Base-by-base conservation (phyloP, 2,329 filamentous ascomycete species). In the Aureobasidium melanogenum region DNA sequence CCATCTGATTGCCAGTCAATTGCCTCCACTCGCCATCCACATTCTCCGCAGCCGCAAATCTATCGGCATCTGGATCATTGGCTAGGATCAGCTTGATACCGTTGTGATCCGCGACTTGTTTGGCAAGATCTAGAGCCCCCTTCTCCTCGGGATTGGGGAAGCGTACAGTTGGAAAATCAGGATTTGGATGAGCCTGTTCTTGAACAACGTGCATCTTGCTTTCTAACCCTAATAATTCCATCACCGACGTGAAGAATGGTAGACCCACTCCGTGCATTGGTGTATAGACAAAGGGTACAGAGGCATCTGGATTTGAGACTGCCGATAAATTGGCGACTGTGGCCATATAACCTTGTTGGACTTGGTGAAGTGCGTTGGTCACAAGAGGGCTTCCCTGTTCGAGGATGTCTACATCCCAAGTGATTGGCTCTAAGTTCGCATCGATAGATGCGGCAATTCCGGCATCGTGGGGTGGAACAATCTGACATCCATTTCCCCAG, bases 111-210 rank as follows among this genome's bases (percentile, higher is more conserved):
- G 84, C 84, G 3, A 79, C 79, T 63, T 77, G 68, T 54, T 84
- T 82, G 1, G 84, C 81, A 36, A 86, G 74, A 66, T 85, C 79
- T 14, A 87, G 72, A 2, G 84, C 83, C 7, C 84, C 84, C 61
- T 80, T 79, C 67, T 87, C 84, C 68, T 87, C 84, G 0, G 84
- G 84, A 65, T 87, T 87, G 0, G 84, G 84, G 64, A 86, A 87
- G 28, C 79, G 78, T 15, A 87, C 82, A 0, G 84, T 87, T 0
- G 84, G 82, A 60, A 87, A 87, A 61, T 85, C 78, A 0, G 84
- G 83, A 67, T 87, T 78, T 6, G 84, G 84, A n/a, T 80, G 67
- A 36, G 79, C 77, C 70, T 86, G 83, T 5, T 72, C 73, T 51
- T 74, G 67, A 4, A 82, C 80, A 19, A 80, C 71, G 9, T 74